A percentile compares a stretch with the other conserved stretches of the same genome.
These are phyloP conservation scores for Xylaria arbuscula DNA, from an alignment of 2,329 filamentous ascomycete species.

Conservation along the genomic window DNA sequence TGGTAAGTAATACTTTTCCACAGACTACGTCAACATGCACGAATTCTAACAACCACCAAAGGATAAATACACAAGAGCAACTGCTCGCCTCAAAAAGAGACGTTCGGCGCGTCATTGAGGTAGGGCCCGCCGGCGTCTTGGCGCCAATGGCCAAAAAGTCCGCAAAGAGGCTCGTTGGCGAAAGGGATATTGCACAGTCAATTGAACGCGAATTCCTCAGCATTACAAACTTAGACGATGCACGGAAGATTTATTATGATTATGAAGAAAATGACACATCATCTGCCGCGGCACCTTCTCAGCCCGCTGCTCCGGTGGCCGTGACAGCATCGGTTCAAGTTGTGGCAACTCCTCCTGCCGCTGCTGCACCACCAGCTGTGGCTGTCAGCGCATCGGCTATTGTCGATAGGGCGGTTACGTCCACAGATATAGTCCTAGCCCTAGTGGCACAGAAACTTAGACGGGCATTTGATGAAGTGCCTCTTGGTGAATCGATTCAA, in stretches of 20 bases:
- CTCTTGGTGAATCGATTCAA: slow-evolving; percentile 95
- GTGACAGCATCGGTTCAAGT: slow-evolving; percentile 4
- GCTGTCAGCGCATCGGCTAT: slow-evolving; percentile 15
- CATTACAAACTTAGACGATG: slow-evolving; percentile 29
- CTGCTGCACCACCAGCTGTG: slow-evolving; percentile 1
- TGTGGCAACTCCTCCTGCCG: slow-evolving; percentile 5
- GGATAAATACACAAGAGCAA: slow-evolving; percentile 37
- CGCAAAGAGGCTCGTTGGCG: slow-evolving; percentile 29
- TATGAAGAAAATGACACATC: slow-evolving; percentile 26
- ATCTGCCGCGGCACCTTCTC: slow-evolving; percentile 1
- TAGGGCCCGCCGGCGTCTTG: slow-evolving; percentile 36
- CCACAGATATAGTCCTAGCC: slow-evolving; percentile 88
- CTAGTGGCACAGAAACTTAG: slow-evolving; percentile 97
- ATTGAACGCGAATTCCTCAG: slow-evolving; percentile 34
- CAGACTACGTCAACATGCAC: background rate
- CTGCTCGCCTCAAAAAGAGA: slow-evolving; percentile 26
- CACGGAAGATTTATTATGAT: slow-evolving; percentile 35
- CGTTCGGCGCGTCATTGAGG: slow-evolving; percentile 35
- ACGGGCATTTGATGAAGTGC: slow-evolving; percentile 88
- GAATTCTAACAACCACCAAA: slow-evolving; percentile 8
- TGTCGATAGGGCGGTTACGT: slow-evolving; percentile 64
- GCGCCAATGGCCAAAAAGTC: slow-evolving; percentile 38
- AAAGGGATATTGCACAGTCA: slow-evolving; percentile 23
- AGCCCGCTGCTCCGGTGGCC: background rate
- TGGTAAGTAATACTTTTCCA: slow-evolving; percentile 21